Conservation (phyloP, 148 eudicot genomes). For the Vaccinium corymbosum region DNA sequence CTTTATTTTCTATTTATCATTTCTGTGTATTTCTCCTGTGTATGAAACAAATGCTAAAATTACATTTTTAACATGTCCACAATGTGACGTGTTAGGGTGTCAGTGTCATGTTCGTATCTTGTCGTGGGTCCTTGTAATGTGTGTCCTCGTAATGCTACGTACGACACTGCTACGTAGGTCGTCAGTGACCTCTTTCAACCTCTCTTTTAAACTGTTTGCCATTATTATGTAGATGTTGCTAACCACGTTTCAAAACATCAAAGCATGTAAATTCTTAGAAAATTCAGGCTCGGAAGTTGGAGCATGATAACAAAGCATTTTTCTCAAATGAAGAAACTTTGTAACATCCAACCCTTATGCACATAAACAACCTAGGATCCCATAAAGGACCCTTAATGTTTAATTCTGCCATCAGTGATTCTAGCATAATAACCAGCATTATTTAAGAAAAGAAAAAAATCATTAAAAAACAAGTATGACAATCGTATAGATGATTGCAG, state of each 20-base stretch:
- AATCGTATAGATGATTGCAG: constrained; percentile 1
- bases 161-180: too few relatives aligned
- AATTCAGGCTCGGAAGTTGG: background rate
- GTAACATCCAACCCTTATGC: background rate
- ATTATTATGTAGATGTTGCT: background rate
- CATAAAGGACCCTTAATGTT: background rate
- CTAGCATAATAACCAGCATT: background rate
- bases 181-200: background rate
- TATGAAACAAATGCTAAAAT: too few relatives aligned
- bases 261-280: background rate
- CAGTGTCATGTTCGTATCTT: too few relatives aligned
- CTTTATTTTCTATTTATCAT: too few relatives aligned
- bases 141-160: too few relatives aligned
- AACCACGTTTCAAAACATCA: background rate
- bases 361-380: too few relatives aligned
- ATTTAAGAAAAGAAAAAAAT: background rate
- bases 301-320: background rate
- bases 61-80: too few relatives aligned
- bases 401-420: background rate
- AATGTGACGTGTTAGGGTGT: too few relatives aligned
- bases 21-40: too few relatives aligned
- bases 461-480: background rate
- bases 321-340: background rate
- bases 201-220: background rate
- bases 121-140: too few relatives aligned